Conservation (phyloP, 345 rosid genomes). For the Gossypium mustelinum region DNA sequence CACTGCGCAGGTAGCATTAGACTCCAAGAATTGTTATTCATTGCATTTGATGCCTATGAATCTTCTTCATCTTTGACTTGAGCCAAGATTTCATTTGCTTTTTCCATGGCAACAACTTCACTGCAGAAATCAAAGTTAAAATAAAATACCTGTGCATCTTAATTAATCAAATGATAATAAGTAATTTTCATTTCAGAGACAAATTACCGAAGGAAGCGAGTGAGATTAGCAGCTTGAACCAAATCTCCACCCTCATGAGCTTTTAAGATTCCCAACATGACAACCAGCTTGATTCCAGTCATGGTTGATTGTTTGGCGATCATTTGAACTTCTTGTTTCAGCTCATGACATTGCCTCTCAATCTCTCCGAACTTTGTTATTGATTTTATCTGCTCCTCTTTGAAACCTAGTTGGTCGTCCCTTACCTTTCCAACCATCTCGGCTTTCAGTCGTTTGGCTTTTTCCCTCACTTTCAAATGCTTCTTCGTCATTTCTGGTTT, state of each 20-base stretch:
- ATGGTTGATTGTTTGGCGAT: neutral
- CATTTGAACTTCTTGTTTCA: neutral
- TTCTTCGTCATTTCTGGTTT: neutral
- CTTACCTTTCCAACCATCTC: neutral
- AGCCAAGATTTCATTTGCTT: neutral
- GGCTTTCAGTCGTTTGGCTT: neutral
- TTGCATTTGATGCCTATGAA: no score
- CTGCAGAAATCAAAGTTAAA: neutral
- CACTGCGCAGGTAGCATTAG: no score
- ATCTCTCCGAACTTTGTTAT: neutral
- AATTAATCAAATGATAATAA: neutral
- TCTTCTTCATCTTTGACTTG: neutral
- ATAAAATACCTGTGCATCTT: neutral
- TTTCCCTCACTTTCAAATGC: neutral
- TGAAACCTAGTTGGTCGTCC: neutral
- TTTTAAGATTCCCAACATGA: conserved; percentile 3
- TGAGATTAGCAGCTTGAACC: neutral
- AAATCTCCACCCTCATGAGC: neutral
- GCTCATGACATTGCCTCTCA: neutral
- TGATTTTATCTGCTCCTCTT: neutral
- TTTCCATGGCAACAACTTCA: neutral
- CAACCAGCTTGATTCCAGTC: neutral
- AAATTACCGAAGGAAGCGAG: conserved; percentile 2
- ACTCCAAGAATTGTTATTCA: no score
- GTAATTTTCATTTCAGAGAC: neutral